A percentile compares a stretch with the other conserved stretches of the same genome.
These are phyloP conservation scores for Tinospora cordifolia DNA, from an alignment of 164 flowering plant genomes.

Conservation along the genomic window DNA sequence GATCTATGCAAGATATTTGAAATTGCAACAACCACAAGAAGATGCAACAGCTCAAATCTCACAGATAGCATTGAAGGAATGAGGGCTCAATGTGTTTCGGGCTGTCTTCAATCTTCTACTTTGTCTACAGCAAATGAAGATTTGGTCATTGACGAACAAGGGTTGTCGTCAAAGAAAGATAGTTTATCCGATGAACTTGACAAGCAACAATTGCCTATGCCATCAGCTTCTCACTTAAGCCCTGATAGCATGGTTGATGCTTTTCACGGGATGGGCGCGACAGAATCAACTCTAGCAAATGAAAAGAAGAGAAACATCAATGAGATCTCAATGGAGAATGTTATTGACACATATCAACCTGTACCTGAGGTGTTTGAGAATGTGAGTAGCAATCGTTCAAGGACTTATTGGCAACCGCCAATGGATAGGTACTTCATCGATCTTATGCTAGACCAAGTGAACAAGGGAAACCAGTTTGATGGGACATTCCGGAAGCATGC, in stretches of 20 bases:
- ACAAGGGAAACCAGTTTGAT: slow-evolving; percentile 44
- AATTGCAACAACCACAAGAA: slow-evolving; percentile 16
- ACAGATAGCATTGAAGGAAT: background rate
- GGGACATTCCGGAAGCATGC: slow-evolving; percentile 44
- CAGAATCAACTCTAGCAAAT: slow-evolving; percentile 23
- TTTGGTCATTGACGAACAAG: slow-evolving; percentile 13
- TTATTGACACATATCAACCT: slow-evolving; percentile 10
- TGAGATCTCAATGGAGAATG: slow-evolving; percentile 25
- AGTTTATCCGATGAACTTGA: slow-evolving; percentile 4
- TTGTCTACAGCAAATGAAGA: slow-evolving; percentile 9
- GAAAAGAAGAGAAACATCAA: slow-evolving; percentile 23
- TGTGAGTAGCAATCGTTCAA: slow-evolving; percentile 23
- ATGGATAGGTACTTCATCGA: slow-evolving; percentile 58
- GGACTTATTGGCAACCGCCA: slow-evolving; percentile 58
- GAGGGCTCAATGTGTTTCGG: slow-evolving; percentile 2
- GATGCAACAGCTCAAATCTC: slow-evolving; percentile 5
- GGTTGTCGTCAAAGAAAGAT: slow-evolving; percentile 8
- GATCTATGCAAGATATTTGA: slow-evolving; percentile 41
- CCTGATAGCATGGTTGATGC: slow-evolving; percentile 15
- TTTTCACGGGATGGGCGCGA: slow-evolving; percentile 24
- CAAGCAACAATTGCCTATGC: slow-evolving; percentile 2
- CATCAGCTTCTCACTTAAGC: slow-evolving; percentile 1
- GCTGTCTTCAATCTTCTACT: slow-evolving; percentile 9
- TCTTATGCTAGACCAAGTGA: slow-evolving; percentile 53
- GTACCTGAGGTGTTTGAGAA: slow-evolving; percentile 25